Evolutionary conservation across 2,329 filamentous ascomycete genomes (phyloP), one percentile per base, ranked within the genome.

Genomic region (Fonsecaea monophora): DNA sequence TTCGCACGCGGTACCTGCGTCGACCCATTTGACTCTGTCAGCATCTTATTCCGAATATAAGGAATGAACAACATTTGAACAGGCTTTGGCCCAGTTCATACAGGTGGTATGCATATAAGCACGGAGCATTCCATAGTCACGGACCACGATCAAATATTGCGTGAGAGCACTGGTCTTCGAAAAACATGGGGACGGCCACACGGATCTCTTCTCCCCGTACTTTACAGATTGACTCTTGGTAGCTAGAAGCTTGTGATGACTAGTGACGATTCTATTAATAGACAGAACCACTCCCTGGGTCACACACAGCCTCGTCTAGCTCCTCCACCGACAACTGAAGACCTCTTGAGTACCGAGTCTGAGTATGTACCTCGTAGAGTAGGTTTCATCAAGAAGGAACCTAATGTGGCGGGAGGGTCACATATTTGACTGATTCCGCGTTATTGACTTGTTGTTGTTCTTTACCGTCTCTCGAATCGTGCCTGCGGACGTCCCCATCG

Each of bases 231-330:
- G 18, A 30, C 45, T n/a, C 38, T 48, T 21, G 18, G 42, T n/a
- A 32, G 30, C 30, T 32, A 50, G 45, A 50, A 50, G 45, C 45
- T 50, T 50, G 21, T 30, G 45, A 48, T 25, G 21, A 9, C 2
- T 50, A 25, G 18, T 25, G 32, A 38, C 15, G 45, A 3, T 35
- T 35, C 59, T 61, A 61, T 53, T 61, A 61, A 61, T 61, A 61
- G 59, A n/a, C 18, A n/a, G 34, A 40, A 45, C 32, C 45, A 61
- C 59, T 32, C 38, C 13, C 18, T 54, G 1, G 54, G 30, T 32
- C 35, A 25, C 2, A 32, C 45, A 50, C 21, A 50, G 45, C 45
- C 45, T 50, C 45, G 45, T 50, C 45, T 50, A 50, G 45, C 40
- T 18, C 38, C 10, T 42, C 5, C 12, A 42, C 38, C 10, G n/a